Conservation (phyloP, 441 rosid species). For the Oxalis stricta region DNA sequence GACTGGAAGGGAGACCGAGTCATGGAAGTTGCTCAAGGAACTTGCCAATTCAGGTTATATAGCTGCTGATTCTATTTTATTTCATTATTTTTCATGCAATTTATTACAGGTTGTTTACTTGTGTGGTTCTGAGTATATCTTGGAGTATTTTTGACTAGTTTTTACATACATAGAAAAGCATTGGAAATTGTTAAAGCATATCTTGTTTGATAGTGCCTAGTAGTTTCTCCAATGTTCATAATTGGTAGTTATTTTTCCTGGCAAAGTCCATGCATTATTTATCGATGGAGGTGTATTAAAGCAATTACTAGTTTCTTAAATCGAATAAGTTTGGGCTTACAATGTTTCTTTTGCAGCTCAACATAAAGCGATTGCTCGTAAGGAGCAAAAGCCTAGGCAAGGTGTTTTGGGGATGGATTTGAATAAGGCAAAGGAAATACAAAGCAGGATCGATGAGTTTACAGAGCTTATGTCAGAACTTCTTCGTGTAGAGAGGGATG, state of each 20-base stretch:
- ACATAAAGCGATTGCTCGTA: constrained; percentile 81
- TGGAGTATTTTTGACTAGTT: no score
- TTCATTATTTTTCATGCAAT: background rate
- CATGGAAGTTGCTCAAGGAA: constrained; percentile 88
- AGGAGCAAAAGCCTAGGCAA: constrained; percentile 46
- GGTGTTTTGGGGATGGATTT: constrained; percentile 81
- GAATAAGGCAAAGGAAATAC: constrained; percentile 63
- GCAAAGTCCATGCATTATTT: no score
- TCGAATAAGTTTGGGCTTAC: constrained; percentile 10
- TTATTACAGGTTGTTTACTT: no score
- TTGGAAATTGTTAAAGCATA: no score
- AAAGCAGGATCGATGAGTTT: constrained; percentile 56
- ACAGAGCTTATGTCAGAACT: constrained; percentile 63
- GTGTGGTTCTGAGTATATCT: no score
- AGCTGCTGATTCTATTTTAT: background rate
- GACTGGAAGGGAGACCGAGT: constrained; percentile 59
- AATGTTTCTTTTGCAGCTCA: constrained; percentile 50
- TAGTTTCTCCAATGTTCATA: background rate
- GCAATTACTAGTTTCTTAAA: constrained; percentile 9
- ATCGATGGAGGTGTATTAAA: no score
- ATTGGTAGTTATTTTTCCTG: no score
- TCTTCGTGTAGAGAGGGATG: constrained; percentile 83
- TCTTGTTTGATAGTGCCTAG: no score
- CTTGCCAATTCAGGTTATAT: constrained; percentile 71
- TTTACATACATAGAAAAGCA: no score